Percentiles rank a stretch among this genome's conserved stretches.
Conservation (phyloP, 139 green algal genomes). For the Medakamo hakoo region DNA sequence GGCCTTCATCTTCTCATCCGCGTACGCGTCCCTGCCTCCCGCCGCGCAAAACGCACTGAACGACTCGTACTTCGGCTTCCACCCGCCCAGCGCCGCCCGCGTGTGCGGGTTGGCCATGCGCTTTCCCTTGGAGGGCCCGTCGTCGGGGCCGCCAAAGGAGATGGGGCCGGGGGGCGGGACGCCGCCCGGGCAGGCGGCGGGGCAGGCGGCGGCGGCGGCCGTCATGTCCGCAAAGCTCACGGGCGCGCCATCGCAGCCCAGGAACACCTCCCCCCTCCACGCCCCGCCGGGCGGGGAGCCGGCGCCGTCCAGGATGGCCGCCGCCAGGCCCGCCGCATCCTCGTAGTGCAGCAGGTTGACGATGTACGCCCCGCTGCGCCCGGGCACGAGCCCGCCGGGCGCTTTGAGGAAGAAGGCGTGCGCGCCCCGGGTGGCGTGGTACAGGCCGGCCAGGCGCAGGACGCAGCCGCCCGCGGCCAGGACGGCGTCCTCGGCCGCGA, state of each 20-base stretch:
- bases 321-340: constrained; percentile 66
- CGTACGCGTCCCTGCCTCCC: constrained; percentile 17
- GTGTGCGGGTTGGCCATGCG: constrained; percentile 45
- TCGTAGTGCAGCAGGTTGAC: constrained; percentile 99
- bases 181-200: neutral
- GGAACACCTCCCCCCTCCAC: constrained; percentile 36
- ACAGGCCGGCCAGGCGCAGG: constrained; percentile 83
- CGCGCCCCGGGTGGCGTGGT: constrained; percentile 60
- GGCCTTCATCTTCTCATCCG: neutral
- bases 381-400: constrained; percentile 14
- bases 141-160: neutral
- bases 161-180: neutral
- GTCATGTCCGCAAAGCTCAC: constrained; percentile 33
- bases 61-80: constrained; percentile 51
- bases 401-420: constrained; percentile 85
- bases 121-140: constrained; percentile 37
- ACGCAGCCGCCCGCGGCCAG: constrained; percentile 67
- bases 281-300: constrained; percentile 4
- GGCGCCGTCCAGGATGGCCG: constrained; percentile 18
- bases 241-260: constrained; percentile 52
- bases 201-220: neutral
- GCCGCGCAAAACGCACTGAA: constrained; percentile 24
- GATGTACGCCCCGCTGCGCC: constrained; percentile 42
- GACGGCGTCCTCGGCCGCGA: constrained; percentile 54
- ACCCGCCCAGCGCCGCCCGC: constrained; percentile 36